These are phyloP conservation scores for Penicillium chermesinum DNA, from an alignment of 495 filamentous ascomycete species.

Conservation along the genomic window DNA sequence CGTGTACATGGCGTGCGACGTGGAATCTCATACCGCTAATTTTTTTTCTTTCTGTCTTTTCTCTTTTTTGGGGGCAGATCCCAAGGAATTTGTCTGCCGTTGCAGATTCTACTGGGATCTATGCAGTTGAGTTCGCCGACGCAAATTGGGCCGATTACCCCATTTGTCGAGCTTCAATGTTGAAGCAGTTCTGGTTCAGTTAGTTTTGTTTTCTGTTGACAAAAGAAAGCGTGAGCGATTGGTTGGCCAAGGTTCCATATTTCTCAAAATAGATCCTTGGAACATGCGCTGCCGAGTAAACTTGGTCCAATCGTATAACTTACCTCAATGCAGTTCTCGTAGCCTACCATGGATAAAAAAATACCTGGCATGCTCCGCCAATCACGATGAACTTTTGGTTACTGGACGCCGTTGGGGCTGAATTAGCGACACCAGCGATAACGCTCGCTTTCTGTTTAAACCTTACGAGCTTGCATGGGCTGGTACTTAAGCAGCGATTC, in stretches of 20 bases:
- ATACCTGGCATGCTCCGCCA: constrained; percentile 3
- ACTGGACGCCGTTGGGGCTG: background rate
- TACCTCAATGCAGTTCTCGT: background rate
- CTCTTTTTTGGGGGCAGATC: background rate
- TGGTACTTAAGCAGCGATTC: too few relatives aligned
- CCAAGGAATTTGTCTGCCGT: background rate
- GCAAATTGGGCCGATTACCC: constrained; percentile 1
- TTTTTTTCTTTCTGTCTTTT: background rate
- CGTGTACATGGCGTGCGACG: background rate
- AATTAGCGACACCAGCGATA: too few relatives aligned
- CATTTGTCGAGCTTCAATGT: too few relatives aligned
- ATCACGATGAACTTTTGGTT: background rate
- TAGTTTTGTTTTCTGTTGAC: too few relatives aligned
- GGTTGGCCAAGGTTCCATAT: background rate
- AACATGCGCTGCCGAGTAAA: constrained; percentile 12
- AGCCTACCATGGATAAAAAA: constrained; percentile 6
- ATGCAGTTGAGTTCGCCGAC: constrained; percentile 1
- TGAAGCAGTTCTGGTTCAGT: too few relatives aligned
- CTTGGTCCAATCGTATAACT: constrained; percentile 12
- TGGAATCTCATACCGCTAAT: constrained; percentile 1
- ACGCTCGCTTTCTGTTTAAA: too few relatives aligned
- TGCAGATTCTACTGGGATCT: background rate
- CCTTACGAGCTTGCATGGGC: too few relatives aligned
- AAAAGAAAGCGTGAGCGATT: background rate
- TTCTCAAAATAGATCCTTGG: constrained; percentile 5